These are phyloP conservation scores for Mangifera indica DNA, from an alignment of 345 rosid species.

Conservation along the genomic window DNA sequence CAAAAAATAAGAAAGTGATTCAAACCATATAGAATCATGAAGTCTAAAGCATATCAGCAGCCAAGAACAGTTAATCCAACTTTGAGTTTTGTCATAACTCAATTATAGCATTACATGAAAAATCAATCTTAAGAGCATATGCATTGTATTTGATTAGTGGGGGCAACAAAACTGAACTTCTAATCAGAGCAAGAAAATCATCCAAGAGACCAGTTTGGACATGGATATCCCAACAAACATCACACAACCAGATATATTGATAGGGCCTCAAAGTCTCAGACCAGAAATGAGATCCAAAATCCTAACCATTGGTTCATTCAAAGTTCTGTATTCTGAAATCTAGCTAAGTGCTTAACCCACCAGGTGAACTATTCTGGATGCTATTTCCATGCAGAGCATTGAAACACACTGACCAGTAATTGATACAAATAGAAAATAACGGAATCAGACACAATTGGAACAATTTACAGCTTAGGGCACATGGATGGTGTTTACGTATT, in stretches of 20 bases:
- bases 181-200: background rate
- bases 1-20: too few relatives aligned
- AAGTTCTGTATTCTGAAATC: background rate
- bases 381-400: background rate
- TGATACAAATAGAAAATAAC: background rate
- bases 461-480: background rate
- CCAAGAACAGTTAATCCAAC: too few relatives aligned
- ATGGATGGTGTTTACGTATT: background rate
- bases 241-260: background rate
- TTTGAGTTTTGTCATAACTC: too few relatives aligned
- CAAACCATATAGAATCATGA: background rate
- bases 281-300: background rate
- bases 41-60: too few relatives aligned
- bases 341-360: background rate
- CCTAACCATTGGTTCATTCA: background rate
- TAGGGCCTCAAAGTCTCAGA: background rate
- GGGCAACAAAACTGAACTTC: too few relatives aligned
- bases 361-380: background rate
- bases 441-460: constrained; percentile 2
- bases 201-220: background rate
- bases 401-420: background rate
- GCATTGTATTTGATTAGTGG: too few relatives aligned
- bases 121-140: too few relatives aligned
- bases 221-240: background rate
- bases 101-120: too few relatives aligned